phyloP scores from a whole-genome alignment of 768 basidiomycete genomes.

The Suillus discolor region DNA sequence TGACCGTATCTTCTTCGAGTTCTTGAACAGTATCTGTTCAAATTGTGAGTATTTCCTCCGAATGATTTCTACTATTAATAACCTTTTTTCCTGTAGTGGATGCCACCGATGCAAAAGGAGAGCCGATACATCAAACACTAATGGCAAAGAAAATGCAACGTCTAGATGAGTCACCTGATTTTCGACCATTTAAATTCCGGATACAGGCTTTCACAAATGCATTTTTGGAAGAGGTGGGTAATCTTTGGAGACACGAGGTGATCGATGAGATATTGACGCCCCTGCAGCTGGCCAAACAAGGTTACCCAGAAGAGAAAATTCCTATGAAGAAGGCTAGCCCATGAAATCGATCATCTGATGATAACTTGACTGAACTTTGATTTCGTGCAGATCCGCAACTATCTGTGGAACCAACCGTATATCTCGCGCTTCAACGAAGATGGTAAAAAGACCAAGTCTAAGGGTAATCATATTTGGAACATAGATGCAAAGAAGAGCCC shows the following conservation, averaged over 20 bases:
- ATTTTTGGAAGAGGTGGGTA: slow-evolving; percentile 84
- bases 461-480: slow-evolving; percentile 99
- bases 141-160: slow-evolving; percentile 99
- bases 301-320: slow-evolving; percentile 92
- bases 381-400: slow-evolving; percentile 75
- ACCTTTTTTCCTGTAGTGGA: slow-evolving; percentile 63
- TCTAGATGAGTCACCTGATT: slow-evolving; percentile 94
- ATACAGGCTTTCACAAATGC: slow-evolving; percentile 98
- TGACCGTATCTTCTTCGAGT: slow-evolving; percentile 90
- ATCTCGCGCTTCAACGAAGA: slow-evolving; percentile 99
- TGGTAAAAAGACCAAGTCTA: slow-evolving; percentile 98
- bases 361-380: slow-evolving; percentile 18
- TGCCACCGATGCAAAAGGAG: slow-evolving; percentile 90
- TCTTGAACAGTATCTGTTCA: slow-evolving; percentile 85
- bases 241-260: slow-evolving; percentile 9
- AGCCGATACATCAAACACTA: slow-evolving; percentile 95
- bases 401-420: slow-evolving; percentile 92
- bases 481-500: slow-evolving; percentile 87
- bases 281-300: slow-evolving; percentile 74
- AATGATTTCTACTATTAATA: slow-evolving; percentile 14
- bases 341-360: slow-evolving; percentile 13
- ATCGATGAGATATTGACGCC: slow-evolving; percentile 14
- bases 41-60: slow-evolving; percentile 63
- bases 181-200: slow-evolving; percentile 98
- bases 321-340: slow-evolving; percentile 88